Percentiles rank a stretch among this genome's conserved stretches.
Conservation (phyloP, 2,329 filamentous ascomycete genomes). For the Fusarium sp. region DNA sequence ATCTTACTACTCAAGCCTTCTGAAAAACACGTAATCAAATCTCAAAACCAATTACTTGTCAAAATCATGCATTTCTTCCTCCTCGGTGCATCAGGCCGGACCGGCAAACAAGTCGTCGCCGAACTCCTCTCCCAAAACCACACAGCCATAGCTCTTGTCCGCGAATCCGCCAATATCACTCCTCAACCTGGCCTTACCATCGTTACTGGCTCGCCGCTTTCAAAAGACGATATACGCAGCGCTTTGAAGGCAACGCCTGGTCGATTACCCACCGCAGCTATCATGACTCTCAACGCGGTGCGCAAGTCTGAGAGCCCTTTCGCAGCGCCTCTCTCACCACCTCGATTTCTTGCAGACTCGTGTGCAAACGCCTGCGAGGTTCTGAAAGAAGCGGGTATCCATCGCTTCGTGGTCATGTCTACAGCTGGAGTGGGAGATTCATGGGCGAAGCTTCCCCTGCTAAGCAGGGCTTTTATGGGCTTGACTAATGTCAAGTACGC, state of each 20-base stretch:
- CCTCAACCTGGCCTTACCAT: conserved; percentile 49
- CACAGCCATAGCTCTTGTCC: conserved; percentile 56
- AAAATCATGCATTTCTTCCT: conserved; percentile 56
- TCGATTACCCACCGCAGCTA: conserved; percentile 49
- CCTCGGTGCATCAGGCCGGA: conserved; percentile 59
- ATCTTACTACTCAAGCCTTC: no score
- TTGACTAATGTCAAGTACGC: conserved; percentile 58
- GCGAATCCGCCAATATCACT: conserved; percentile 40
- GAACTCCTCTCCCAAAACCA: conserved; percentile 56
- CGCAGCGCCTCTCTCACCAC: conserved; percentile 54
- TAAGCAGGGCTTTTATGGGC: conserved; percentile 54
- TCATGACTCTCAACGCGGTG: conserved; percentile 56
- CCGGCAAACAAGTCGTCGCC: conserved; percentile 57
- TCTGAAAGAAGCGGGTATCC: conserved; percentile 49
- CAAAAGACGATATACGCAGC: conserved; percentile 50
- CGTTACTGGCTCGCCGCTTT: conserved; percentile 53
- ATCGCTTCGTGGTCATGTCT: conserved; percentile 55
- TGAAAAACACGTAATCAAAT: fast-evolving
- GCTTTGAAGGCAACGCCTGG: conserved; percentile 42
- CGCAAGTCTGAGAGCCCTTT: conserved; percentile 58
- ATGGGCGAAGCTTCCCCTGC: conserved; percentile 51
- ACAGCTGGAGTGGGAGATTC: conserved; percentile 57
- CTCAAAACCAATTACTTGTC: no score
- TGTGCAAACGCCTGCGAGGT: conserved; percentile 53
- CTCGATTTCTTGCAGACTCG: conserved; percentile 55